These are phyloP conservation scores for Galeopsis tetrahit DNA, from an alignment of 257 asterid genomes.

Conservation along the genomic window DNA sequence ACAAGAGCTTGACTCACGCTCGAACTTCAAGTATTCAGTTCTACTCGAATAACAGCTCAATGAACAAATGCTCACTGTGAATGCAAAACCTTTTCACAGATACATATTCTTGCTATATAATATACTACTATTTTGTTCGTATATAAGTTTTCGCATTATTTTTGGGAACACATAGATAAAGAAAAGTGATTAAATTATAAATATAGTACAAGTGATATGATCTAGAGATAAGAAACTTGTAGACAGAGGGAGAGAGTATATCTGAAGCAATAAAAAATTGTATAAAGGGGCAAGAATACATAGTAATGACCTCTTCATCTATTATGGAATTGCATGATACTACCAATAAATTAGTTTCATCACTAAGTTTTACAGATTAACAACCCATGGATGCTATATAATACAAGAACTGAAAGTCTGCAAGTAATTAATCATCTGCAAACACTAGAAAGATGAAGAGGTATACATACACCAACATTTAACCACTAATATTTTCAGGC, in stretches of 20 bases:
- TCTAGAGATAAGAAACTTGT: no score
- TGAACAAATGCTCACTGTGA: no score
- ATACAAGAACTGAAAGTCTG: conserved; percentile 44
- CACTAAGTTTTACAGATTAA: conserved; percentile 31
- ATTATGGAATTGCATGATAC: conserved; percentile 15
- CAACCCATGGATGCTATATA: conserved; percentile 31
- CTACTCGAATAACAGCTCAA: no score
- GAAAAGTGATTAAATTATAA: no score
- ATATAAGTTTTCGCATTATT: no score
- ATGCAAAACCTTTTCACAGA: no score
- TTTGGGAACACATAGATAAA: no score
- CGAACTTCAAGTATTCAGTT: no score
- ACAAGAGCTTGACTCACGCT: no score
- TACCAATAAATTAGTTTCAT: conserved; percentile 25
- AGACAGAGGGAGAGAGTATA: not conserved
- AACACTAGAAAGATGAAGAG: not conserved
- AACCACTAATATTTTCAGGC: conserved; percentile 56
- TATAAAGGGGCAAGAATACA: not conserved
- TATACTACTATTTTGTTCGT: no score
- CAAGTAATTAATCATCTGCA: conserved; percentile 23
- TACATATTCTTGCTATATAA: no score
- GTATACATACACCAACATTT: not conserved
- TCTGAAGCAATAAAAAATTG: not conserved
- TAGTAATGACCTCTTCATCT: not conserved
- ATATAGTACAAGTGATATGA: no score